Evolutionary conservation across 192 early-diverging fungal genomes (phyloP), one percentile per base, ranked within the genome.

Genomic region (Coemansia sp.): DNA sequence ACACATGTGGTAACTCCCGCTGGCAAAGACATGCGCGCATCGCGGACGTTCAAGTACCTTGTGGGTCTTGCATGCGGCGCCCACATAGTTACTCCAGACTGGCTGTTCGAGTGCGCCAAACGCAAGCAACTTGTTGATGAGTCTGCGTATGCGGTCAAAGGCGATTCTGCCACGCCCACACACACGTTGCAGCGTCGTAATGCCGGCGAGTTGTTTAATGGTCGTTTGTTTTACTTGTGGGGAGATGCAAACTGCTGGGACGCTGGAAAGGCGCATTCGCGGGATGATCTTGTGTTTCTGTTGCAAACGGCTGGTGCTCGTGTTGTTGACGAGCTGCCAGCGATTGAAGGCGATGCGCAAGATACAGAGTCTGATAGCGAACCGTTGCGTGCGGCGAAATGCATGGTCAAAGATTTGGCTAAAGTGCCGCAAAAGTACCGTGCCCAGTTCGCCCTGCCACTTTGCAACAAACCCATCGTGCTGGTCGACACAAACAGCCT

Each of bases 11-110:
- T 82, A 15, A 64, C 74, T 1, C 34, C 64, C 2, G 50, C 23
- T 1, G 64, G 58, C 25, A 60, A 62, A 37, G 44, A 66, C 28
- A 49, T 46, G 14, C 61, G 66, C 0, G 56, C 68, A 0, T 7
- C 80, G 26, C 68, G 81, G 12, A 82, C 81, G 2, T 77, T 77
- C 65, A 82, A 82, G 55, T 82, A 82, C 50, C 53, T 82, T 36
- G 65, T 50, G 5, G 81, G 72, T 3, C 25, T 82, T 42, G 59
- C 53, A 0, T 53, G 66, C 11, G 81, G 75, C 6, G 71, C 68
- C 5, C 25, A n/a, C 21, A 60, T 64, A 5, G 71, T 82, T 36
- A 63, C 47, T 1, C 21, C 64, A 47, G 68, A 69, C 26, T 82
- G 80, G 80, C 26, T 77, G 23, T 0, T 68, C 17, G 64, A 62